A percentile compares a stretch with the other conserved stretches of the same genome.
These are phyloP conservation scores for Backusella circina DNA, from an alignment of 192 early-diverging fungal genomes.

Conservation along the genomic window DNA sequence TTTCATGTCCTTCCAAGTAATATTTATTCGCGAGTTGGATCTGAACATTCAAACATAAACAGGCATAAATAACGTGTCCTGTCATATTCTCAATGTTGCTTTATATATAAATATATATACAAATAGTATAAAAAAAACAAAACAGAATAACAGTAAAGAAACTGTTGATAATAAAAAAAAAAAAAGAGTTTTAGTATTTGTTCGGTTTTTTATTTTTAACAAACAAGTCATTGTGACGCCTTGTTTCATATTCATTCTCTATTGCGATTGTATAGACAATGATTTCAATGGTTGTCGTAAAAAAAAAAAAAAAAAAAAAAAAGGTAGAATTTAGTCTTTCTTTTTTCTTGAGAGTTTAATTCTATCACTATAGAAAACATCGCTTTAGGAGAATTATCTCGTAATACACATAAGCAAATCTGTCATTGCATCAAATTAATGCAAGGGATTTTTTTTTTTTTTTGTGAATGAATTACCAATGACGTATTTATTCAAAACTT, in stretches of 20 bases:
- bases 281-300: not conserved
- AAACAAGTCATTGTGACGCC: not conserved
- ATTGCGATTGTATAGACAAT: not conserved
- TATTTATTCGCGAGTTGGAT: constrained; percentile 19
- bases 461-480: not conserved
- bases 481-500: not conserved
- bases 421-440: not conserved
- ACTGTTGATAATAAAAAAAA: not conserved
- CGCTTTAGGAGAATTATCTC: not conserved
- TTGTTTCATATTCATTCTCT: not conserved
- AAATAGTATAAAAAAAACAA: not conserved
- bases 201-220: not conserved
- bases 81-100: not conserved
- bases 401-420: not conserved
- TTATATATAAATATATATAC: not conserved
- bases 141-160: not conserved
- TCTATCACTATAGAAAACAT: not conserved
- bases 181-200: not conserved
- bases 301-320: not conserved
- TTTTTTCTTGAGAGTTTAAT: not conserved
- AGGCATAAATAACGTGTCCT: constrained; percentile 26
- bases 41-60: constrained; percentile 21
- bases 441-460: not conserved
- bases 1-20: constrained; percentile 10
- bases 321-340: too few relatives aligned